Evolutionary conservation across 768 basidiomycete species (phyloP).

Genomic region (Pluteus cervinus): DNA sequence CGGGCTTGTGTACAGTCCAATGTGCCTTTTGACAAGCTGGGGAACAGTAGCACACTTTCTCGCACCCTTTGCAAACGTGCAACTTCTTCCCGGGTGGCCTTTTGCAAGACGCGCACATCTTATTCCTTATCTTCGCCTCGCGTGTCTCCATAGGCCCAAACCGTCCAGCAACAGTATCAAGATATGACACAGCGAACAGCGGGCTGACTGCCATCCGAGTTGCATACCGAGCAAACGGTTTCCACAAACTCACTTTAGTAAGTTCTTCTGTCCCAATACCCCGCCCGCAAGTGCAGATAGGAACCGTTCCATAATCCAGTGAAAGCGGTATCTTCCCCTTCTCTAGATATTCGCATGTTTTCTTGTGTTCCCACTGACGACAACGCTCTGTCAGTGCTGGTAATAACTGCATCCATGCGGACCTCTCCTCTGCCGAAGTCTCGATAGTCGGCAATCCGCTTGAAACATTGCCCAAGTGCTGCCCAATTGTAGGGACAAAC

Average conservation of each 20-base stretch:
- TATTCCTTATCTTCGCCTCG: slow-evolving; percentile 2
- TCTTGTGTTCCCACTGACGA: slow-evolving; percentile 42
- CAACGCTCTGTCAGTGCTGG: slow-evolving; percentile 49
- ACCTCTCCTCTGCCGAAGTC: slow-evolving; percentile 26
- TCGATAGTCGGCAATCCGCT: slow-evolving; percentile 9
- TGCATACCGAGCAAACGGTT: slow-evolving; percentile 31
- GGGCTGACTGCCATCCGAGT: slow-evolving; percentile 48
- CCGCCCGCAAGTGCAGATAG: slow-evolving; percentile 49
- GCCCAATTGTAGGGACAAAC: too few relatives aligned
- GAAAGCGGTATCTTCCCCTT: slow-evolving; percentile 33
- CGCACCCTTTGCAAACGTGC: slow-evolving; percentile 21
- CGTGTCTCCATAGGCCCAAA: slow-evolving; percentile 3
- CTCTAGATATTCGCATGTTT: slow-evolving; percentile 40
- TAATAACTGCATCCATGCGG: slow-evolving; percentile 45
- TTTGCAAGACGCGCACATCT: slow-evolving; percentile 22
- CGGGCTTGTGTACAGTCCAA: slow-evolving; percentile 20
- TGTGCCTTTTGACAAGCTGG: slow-evolving; percentile 27
- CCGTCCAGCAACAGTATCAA: slow-evolving; percentile 29
- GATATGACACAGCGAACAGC: slow-evolving; percentile 44
- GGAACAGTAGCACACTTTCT: slow-evolving; percentile 27
- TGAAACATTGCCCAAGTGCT: too few relatives aligned
- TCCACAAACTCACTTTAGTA: slow-evolving; percentile 26
- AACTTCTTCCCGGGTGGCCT: slow-evolving; percentile 19
- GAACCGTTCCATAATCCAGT: slow-evolving; percentile 26
- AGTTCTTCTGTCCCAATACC: slow-evolving; percentile 41